Base-by-base conservation (phyloP, 176 grass and related monocot species). In the Pharus latifolius region DNA sequence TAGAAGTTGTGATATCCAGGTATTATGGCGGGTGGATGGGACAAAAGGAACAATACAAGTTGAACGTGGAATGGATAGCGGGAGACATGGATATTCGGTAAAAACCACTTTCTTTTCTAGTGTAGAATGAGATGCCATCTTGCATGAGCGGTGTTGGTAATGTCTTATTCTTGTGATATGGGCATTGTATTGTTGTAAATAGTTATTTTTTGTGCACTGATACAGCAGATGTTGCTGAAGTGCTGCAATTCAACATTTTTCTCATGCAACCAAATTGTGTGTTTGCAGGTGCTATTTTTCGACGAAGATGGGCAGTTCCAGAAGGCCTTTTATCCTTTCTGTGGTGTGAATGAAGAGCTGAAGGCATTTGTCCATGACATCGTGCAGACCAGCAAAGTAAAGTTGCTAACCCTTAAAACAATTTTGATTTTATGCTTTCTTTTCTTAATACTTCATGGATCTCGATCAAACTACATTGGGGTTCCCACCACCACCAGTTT, bases 41-140 rank as follows among this genome's bases (percentile, higher is more conserved):
- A 79, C 94, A 55, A 98, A 93, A 76, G 94, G 94, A 60, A 79
- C 89, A 83, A 69, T 98, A 63, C 84, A 93, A 85, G 74, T 98
- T 81, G 89, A 98, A 63, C 94, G 89, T 56, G 84, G 87, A 28
- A 79, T 60, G 71, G 94, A 88, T 60, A 76, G 75, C 38, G 89
- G 94, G 48, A 92, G 84, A 60, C 94, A 98, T 83, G 94, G 94
- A 10, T 98, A 93, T 72, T 78, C 74, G 83, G 94, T 93, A 89
- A 60, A 11, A 32, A 27, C 4, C 42, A 25, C 49, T 54, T 63
- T 65, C 7, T 67, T 11, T 49, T 2, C 44, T 61, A 23, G 7
- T 45, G 3, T 16, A 16, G 66, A 14, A 63, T 63, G 37, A 48
- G 41, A 26, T 77, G 9, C 26, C 27, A 33, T 0, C 20, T 16